phyloP scores from a whole-genome alignment of 2,329 filamentous ascomycete species.

The Didymella lethalis region DNA sequence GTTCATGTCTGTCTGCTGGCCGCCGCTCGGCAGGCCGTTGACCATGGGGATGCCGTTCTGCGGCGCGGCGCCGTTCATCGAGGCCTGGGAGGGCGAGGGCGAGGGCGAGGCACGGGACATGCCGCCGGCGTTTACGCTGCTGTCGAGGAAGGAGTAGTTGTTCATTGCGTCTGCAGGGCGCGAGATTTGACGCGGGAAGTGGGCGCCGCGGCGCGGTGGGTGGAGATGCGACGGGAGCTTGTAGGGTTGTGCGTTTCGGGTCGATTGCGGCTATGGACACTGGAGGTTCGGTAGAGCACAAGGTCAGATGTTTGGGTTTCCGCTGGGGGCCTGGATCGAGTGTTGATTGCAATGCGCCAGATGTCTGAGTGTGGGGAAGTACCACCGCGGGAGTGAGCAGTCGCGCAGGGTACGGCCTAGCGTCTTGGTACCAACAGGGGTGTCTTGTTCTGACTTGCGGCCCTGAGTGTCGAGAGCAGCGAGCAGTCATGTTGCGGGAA shows the following conservation, averaged over 20 bases:
- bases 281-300: background rate
- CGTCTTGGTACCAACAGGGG: conserved; percentile 7
- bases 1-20: conserved; percentile 55
- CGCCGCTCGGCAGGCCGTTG: conserved; percentile 50
- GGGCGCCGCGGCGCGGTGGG: conserved; percentile 22
- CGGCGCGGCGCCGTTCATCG: conserved; percentile 37
- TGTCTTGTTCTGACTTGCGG: background rate
- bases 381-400: conserved; percentile 20
- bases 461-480: too few relatives aligned
- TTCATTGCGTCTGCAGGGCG: conserved; percentile 36
- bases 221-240: conserved; percentile 18
- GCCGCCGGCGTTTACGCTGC: conserved; percentile 27
- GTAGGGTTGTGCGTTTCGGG: conserved; percentile 5
- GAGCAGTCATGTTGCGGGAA: background rate
- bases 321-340: background rate
- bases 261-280: background rate
- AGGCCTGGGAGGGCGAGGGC: conserved; percentile 38
- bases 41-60: conserved; percentile 50
- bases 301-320: background rate
- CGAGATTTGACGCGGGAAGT: conserved; percentile 11
- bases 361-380: conserved; percentile 11
- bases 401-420: conserved; percentile 10
- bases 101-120: conserved; percentile 47
- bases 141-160: conserved; percentile 50
- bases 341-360: conserved; percentile 9